These are phyloP conservation scores for Aaosphaeria arxii DNA, from an alignment of 2,329 filamentous ascomycete species.

Conservation along the genomic window DNA sequence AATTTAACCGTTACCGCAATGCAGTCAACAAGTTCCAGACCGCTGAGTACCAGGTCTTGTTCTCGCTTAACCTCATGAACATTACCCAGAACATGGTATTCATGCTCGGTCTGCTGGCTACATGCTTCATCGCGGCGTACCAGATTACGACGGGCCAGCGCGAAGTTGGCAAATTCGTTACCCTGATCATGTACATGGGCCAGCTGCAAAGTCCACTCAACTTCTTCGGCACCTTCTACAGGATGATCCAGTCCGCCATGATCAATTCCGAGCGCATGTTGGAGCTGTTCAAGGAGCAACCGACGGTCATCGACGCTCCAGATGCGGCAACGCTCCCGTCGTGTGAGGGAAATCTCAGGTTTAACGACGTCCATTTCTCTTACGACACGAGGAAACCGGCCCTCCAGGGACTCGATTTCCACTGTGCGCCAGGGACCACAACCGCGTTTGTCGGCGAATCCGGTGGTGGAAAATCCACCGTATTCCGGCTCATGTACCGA, in stretches of 20 bases:
- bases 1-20: constrained; percentile 56
- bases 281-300: constrained; percentile 93
- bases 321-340: constrained; percentile 60
- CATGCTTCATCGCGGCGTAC: constrained; percentile 67
- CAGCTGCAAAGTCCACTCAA: constrained; percentile 69
- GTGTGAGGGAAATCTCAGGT: constrained; percentile 80
- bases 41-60: constrained; percentile 56
- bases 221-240: constrained; percentile 89
- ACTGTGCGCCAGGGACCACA: constrained; percentile 83
- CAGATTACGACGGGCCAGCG: constrained; percentile 62
- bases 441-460: constrained; percentile 96
- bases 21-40: constrained; percentile 57
- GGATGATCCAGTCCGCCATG: constrained; percentile 93
- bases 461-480: constrained; percentile 92
- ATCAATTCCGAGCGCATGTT: constrained; percentile 95
- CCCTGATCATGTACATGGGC: constrained; percentile 70
- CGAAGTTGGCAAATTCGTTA: constrained; percentile 66
- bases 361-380: constrained; percentile 85
- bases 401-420: constrained; percentile 78
- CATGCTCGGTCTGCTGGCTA: constrained; percentile 63
- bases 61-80: constrained; percentile 59
- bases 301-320: constrained; percentile 79
- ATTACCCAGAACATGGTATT: constrained; percentile 64
- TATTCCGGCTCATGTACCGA: constrained; percentile 92
- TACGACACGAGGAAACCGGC: constrained; percentile 87